Evolutionary conservation across 306 rosid species (phyloP).

Genomic region (Cicer yamashitae): DNA sequence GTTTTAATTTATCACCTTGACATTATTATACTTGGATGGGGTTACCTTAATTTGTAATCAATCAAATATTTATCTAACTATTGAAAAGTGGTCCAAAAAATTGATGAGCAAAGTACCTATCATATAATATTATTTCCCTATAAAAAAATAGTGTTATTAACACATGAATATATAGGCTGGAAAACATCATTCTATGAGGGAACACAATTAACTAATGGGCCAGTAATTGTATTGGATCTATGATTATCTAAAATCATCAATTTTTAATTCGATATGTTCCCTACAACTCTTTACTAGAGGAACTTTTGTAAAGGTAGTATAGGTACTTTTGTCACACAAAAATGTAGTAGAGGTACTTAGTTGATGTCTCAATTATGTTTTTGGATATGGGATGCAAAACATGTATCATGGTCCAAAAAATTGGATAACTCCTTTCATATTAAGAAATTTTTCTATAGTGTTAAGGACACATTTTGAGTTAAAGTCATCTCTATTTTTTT

Average conservation of each 20-base stretch:
- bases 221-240: constrained; percentile 24
- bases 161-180: constrained; percentile 14
- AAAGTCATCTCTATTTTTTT: too few species aligned
- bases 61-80: constrained; percentile 9
- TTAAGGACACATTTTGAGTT: not conserved
- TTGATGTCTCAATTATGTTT: constrained; percentile 34
- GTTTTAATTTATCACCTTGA: constrained; percentile 11
- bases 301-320: not conserved
- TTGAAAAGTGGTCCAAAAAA: constrained; percentile 27
- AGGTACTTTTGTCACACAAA: not conserved
- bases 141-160: not conserved
- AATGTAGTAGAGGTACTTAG: not conserved
- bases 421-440: not conserved
- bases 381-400: constrained; percentile 38
- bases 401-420: constrained; percentile 41
- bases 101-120: constrained; percentile 18
- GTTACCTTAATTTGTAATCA: constrained; percentile 42
- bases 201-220: constrained; percentile 28
- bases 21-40: constrained; percentile 37
- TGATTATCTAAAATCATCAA: constrained; percentile 29
- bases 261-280: constrained; percentile 40
- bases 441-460: not conserved
- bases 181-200: constrained; percentile 5
- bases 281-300: constrained; percentile 6
- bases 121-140: too few species aligned